phyloP scores from a whole-genome alignment of 257 asterid genomes.

The Petunia secreta region DNA sequence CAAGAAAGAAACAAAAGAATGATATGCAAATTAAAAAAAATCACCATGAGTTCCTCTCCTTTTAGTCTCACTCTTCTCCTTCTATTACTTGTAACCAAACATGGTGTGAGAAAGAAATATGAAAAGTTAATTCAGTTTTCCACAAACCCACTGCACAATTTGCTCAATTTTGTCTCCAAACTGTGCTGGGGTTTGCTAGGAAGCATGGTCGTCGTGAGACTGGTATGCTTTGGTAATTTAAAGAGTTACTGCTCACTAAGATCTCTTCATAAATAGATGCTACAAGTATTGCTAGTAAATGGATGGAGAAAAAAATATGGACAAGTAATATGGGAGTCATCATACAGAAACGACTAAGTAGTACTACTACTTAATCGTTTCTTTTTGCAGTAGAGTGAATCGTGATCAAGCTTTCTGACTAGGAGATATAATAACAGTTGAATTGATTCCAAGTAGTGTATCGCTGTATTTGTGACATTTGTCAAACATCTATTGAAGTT shows the following conservation, averaged over 20 bases:
- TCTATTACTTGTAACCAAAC: slow-evolving; percentile 3
- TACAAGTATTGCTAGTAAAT: neutral
- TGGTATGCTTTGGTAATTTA: neutral
- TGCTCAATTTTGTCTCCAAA: neutral
- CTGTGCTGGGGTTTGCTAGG: neutral
- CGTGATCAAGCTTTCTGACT: neutral
- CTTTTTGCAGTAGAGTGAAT: neutral
- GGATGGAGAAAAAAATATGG: neutral
- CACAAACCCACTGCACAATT: neutral
- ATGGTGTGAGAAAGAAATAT: neutral
- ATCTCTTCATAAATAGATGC: neutral
- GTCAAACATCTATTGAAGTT: neutral
- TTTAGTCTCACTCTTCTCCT: neutral
- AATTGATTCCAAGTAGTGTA: neutral
- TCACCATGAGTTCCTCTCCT: slow-evolving; percentile 5
- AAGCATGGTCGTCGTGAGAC: neutral
- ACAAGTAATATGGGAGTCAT: neutral
- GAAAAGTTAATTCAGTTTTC: neutral
- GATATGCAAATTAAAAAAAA: neutral
- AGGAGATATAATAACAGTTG: neutral
- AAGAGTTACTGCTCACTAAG: neutral
- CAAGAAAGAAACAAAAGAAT: neutral
- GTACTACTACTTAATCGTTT: neutral
- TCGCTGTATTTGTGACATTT: neutral
- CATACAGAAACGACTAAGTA: neutral